Conservation (phyloP, 495 filamentous ascomycete species). For the Podospora pseudocomata region DNA sequence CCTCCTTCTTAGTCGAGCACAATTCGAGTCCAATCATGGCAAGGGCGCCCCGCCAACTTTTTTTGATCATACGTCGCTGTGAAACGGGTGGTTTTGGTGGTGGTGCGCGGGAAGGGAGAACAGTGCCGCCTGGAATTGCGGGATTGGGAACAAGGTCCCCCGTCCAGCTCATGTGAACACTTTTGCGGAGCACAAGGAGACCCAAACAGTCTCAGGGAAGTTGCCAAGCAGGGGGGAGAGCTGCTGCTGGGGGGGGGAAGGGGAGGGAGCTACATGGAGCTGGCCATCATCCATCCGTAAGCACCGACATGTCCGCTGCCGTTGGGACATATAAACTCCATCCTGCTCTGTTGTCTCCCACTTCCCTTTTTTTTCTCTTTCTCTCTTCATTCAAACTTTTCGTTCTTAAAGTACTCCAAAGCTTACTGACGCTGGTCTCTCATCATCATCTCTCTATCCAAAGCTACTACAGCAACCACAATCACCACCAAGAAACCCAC, state of each 20-base stretch:
- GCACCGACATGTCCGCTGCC: neutral
- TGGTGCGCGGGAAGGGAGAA: neutral
- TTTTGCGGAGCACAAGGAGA: constrained; percentile 20
- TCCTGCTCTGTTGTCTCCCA: neutral
- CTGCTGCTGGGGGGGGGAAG: neutral
- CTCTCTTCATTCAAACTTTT: constrained; percentile 6
- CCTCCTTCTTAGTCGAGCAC: neutral
- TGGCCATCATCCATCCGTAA: neutral
- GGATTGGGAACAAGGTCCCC: constrained; percentile 4
- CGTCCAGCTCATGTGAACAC: constrained; percentile 23
- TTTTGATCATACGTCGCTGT: constrained; percentile 19
- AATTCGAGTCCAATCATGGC: constrained; percentile 22
- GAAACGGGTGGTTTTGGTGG: constrained; percentile 13
- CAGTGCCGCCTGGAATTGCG: constrained; percentile 7
- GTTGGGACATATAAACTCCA: constrained; percentile 10
- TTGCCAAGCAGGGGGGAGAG: neutral
- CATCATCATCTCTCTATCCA: neutral
- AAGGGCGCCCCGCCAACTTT: constrained; percentile 17
- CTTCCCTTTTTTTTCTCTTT: neutral
- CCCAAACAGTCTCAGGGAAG: neutral
- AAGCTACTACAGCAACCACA: neutral
- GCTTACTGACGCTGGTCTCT: neutral
- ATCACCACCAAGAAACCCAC: neutral
- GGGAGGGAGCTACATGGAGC: neutral
- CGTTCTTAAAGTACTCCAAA: neutral